phyloP scores from a whole-genome alignment of 768 basidiomycete species.

The Dacryopinax primogenitus region DNA sequence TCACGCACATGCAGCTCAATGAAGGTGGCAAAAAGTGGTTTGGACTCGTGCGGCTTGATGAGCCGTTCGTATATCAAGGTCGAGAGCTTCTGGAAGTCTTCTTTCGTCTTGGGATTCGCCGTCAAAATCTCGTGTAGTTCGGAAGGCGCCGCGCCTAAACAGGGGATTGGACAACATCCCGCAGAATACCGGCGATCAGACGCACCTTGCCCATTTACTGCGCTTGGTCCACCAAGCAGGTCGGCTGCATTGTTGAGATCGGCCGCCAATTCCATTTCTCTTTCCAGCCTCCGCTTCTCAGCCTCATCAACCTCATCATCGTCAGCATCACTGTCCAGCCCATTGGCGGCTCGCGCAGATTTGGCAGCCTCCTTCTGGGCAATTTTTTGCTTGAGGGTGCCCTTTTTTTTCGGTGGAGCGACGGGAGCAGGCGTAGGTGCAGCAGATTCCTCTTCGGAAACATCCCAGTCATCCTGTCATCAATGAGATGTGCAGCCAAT shows the following conservation, averaged over 20 bases:
- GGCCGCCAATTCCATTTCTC: conserved; percentile 68
- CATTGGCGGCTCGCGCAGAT: conserved; percentile 36
- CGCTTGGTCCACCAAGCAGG: conserved; percentile 48
- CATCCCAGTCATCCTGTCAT: conserved; percentile 87
- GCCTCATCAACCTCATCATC: conserved; percentile 54
- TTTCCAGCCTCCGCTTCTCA: conserved; percentile 63
- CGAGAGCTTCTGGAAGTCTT: conserved; percentile 70
- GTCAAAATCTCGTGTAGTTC: conserved; percentile 63
- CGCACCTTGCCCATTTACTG: conserved; percentile 39
- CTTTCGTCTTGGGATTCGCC: conserved; percentile 73
- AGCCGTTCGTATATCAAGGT: conserved; percentile 58
- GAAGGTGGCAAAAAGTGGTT: conserved; percentile 72
- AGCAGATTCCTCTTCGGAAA: conserved; percentile 43
- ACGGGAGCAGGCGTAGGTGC: conserved; percentile 35
- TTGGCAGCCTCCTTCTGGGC: conserved; percentile 82
- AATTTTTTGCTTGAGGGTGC: conserved; percentile 77
- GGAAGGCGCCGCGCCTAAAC: conserved; percentile 31
- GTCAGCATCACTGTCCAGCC: conserved; percentile 29
- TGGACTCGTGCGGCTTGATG: conserved; percentile 64
- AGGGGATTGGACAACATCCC: background rate
- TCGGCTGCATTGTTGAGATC: conserved; percentile 78
- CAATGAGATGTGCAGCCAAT: conserved; percentile 12
- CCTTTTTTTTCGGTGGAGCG: conserved; percentile 81
- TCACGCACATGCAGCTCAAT: conserved; percentile 72
- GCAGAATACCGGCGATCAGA: background rate